Conservation (phyloP, 331 rosid genomes). For the Erythrophleum ivorense region DNA sequence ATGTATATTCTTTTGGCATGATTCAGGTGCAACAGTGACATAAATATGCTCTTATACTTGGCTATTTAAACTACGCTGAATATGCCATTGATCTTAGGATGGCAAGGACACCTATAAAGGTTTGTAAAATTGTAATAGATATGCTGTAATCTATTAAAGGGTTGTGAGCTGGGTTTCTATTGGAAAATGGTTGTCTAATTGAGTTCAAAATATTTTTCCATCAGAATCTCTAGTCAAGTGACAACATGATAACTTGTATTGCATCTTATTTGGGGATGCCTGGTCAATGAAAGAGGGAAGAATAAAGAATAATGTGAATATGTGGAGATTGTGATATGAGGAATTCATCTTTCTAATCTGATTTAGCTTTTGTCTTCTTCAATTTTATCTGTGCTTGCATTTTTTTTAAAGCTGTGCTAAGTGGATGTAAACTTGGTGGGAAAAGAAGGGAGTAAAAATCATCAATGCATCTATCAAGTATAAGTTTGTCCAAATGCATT, state of each 20-base stretch:
- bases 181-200: neutral
- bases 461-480: slow-evolving; percentile 10
- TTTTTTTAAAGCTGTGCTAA: neutral
- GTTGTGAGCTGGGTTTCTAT: neutral
- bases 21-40: slow-evolving; percentile 88
- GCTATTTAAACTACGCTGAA: slow-evolving; percentile 87
- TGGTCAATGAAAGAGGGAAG: too few relatives aligned
- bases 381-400: slow-evolving; percentile 1
- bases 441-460: slow-evolving; percentile 32
- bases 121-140: slow-evolving; percentile 33
- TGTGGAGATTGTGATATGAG: neutral
- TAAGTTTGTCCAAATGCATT: slow-evolving; percentile 10
- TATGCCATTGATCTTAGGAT: slow-evolving; percentile 57
- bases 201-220: neutral
- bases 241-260: too few relatives aligned
- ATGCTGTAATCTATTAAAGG: slow-evolving; percentile 7
- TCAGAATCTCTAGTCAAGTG: too few relatives aligned
- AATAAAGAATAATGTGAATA: too few relatives aligned
- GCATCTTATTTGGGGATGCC: too few relatives aligned
- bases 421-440: neutral
- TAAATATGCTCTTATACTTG: slow-evolving; percentile 84
- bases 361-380: neutral
- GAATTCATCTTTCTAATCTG: neutral
- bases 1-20: slow-evolving; percentile 35
- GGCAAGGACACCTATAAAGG: slow-evolving; percentile 71